These are phyloP conservation scores for Abortiporus biennis DNA, from an alignment of 1,284 basidiomycete species.

Conservation along the genomic window DNA sequence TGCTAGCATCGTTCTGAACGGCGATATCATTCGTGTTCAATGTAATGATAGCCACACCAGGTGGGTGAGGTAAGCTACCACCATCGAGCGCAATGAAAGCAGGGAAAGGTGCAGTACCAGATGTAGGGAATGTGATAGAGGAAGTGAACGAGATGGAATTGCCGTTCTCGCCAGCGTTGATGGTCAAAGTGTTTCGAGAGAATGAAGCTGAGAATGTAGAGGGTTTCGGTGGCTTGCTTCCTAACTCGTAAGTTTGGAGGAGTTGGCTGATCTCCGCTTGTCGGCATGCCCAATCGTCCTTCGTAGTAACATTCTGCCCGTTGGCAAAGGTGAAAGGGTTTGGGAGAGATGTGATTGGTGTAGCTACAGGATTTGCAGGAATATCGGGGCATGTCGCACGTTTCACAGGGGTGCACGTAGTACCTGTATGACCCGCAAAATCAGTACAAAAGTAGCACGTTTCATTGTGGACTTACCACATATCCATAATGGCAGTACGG, in stretches of 20 bases:
- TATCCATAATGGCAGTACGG: too few relatives aligned
- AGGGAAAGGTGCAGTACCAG: conserved; percentile 29
- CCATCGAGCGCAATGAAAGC: conserved; percentile 47
- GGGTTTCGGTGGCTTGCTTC: not conserved
- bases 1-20: conserved; percentile 32
- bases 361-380: not conserved
- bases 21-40: conserved; percentile 30
- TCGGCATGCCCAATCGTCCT: conserved; percentile 43
- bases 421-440: too few relatives aligned
- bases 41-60: conserved; percentile 21
- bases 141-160: not conserved
- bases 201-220: too few relatives aligned
- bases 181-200: conserved; percentile 32
- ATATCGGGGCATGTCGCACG: not conserved
- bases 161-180: conserved; percentile 31
- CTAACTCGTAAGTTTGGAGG: not conserved
- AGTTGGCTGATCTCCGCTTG: conserved; percentile 37
- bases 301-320: conserved; percentile 31
- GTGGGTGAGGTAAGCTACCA: conserved; percentile 40
- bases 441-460: too few relatives aligned
- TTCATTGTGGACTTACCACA: too few relatives aligned
- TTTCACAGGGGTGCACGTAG: too few relatives aligned
- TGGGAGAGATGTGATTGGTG: conserved; percentile 19
- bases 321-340: conserved; percentile 45
- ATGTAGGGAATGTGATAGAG: not conserved